phyloP scores from a whole-genome alignment of 2,329 filamentous ascomycete genomes.

The Arthrobotrys megalospora region DNA sequence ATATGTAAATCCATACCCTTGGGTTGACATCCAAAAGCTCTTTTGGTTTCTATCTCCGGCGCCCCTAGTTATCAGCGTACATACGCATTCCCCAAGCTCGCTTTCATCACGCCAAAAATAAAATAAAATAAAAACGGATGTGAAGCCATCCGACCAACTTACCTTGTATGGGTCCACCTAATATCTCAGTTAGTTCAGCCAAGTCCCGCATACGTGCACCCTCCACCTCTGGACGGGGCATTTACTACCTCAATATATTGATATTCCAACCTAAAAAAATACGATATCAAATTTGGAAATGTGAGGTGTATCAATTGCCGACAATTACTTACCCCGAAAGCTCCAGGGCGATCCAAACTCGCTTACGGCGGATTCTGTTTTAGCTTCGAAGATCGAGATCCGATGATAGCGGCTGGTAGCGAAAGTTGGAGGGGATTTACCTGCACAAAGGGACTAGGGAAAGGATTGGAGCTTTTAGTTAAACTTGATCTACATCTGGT shows the following conservation, averaged over 20 bases:
- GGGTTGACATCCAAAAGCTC: constrained; percentile 82
- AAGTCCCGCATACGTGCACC: constrained; percentile 7
- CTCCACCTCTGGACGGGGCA: constrained; percentile 20
- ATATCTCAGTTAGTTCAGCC: constrained; percentile 45
- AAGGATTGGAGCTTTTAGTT: constrained; percentile 33
- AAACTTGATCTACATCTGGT: constrained; percentile 15
- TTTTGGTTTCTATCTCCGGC: constrained; percentile 73
- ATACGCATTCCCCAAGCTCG: background rate
- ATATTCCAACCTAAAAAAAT: constrained; percentile 73
- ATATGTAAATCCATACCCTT: constrained; percentile 66
- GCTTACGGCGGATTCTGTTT: constrained; percentile 68
- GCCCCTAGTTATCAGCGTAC: constrained; percentile 31
- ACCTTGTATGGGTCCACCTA: constrained; percentile 78
- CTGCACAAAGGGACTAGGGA: constrained; percentile 51
- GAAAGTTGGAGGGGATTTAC: constrained; percentile 32
- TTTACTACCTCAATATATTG: constrained; percentile 79
- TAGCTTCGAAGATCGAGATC: constrained; percentile 45
- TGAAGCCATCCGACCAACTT: constrained; percentile 8
- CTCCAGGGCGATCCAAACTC: constrained; percentile 90
- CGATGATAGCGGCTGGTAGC: constrained; percentile 27
- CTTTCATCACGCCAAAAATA: constrained; percentile 10
- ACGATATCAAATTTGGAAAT: background rate
- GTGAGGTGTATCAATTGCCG: constrained; percentile 33
- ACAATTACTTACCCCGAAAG: constrained; percentile 73
- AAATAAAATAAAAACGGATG: background rate